Conservation (phyloP, 2,329 filamentous ascomycete species). For the Stylonectria norvegica region DNA sequence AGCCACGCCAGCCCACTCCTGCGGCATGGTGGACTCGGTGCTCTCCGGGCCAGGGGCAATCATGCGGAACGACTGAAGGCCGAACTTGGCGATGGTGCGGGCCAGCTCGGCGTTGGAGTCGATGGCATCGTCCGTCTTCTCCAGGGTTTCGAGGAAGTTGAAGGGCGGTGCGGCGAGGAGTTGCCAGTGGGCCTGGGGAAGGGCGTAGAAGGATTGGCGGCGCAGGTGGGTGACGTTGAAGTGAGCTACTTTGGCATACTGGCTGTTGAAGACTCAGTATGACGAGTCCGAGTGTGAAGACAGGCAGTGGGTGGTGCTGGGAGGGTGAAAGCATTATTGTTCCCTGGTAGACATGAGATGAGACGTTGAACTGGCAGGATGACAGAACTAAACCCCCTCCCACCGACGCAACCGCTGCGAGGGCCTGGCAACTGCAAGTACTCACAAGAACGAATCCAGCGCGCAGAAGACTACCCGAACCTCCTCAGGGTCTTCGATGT, state of each 20-base stretch:
- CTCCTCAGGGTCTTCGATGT: constrained; percentile 75
- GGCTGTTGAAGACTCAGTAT: constrained; percentile 47
- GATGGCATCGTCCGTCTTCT: constrained; percentile 80
- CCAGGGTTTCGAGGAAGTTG: constrained; percentile 73
- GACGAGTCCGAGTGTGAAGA: too few relatives aligned
- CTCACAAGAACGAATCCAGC: constrained; percentile 72
- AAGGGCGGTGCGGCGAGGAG: constrained; percentile 80
- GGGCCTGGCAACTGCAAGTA: too few relatives aligned
- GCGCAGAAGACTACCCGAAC: constrained; percentile 73
- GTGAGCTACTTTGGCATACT: constrained; percentile 82
- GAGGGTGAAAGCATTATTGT: too few relatives aligned
- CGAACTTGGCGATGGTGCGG: constrained; percentile 69
- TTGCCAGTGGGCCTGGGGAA: constrained; percentile 80
- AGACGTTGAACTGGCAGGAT: too few relatives aligned
- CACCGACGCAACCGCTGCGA: too few relatives aligned
- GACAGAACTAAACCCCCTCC: too few relatives aligned
- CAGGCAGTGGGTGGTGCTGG: too few relatives aligned
- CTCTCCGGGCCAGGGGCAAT: constrained; percentile 34
- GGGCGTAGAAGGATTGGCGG: constrained; percentile 87
- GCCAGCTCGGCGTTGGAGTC: constrained; percentile 83
- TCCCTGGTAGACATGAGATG: too few relatives aligned
- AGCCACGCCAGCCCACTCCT: constrained; percentile 67
- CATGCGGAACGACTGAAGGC: constrained; percentile 65
- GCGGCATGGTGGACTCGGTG: constrained; percentile 46
- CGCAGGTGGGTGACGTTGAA: constrained; percentile 88